phyloP scores from a whole-genome alignment of 2,329 filamentous ascomycete genomes.

The Penicillium fuscoglaucum region DNA sequence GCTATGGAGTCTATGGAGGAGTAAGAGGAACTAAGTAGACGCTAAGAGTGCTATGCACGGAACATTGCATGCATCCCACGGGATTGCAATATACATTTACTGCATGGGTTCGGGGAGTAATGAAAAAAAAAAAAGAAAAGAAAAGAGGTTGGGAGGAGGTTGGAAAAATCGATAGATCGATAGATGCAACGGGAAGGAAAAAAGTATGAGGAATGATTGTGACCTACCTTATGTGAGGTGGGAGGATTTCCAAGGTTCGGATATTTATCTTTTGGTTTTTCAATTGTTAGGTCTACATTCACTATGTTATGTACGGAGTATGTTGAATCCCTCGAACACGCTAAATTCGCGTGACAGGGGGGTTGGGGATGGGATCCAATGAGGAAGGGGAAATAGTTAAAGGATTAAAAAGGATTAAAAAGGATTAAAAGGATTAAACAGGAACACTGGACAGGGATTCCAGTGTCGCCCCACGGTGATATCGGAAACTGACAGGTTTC shows the following conservation, averaged over 20 bases:
- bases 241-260: slow-evolving; percentile 11
- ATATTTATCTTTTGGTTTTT: neutral
- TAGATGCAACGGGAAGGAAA: slow-evolving; percentile 8
- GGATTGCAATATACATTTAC: neutral
- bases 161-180: slow-evolving; percentile 18
- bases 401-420: neutral
- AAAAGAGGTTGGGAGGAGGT: slow-evolving; percentile 9
- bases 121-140: neutral
- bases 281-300: too few relatives aligned
- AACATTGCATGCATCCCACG: slow-evolving; percentile 18
- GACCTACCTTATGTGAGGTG: slow-evolving; percentile 25
- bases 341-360: slow-evolving; percentile 22
- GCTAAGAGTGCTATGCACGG: slow-evolving; percentile 9
- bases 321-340: slow-evolving; percentile 18
- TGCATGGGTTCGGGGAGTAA: neutral
- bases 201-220: slow-evolving; percentile 7
- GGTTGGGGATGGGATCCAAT: slow-evolving; percentile 20
- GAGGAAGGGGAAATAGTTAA: neutral
- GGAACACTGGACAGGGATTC: slow-evolving; percentile 4
- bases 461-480: slow-evolving; percentile 1
- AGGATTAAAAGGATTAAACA: too few relatives aligned
- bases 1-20: neutral
- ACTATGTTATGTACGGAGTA: neutral
- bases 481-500: slow-evolving; percentile 17
- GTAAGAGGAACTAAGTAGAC: neutral